Conservation (phyloP, 345 rosid species). For the Arabis alpina region DNA sequence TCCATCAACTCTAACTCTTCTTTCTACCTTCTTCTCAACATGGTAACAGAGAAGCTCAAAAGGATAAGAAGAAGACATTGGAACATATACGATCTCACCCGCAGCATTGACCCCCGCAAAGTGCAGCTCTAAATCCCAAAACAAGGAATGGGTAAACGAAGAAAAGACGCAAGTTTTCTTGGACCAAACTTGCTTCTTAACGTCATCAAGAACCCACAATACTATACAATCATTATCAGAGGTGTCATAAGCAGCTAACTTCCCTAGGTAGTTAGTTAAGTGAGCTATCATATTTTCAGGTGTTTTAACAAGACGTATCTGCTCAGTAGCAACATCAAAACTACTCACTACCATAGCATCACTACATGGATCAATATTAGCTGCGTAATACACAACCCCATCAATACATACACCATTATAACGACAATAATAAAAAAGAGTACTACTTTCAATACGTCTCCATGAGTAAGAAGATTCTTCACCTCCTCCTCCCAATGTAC, state of each 20-base stretch:
- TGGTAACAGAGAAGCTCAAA: neutral
- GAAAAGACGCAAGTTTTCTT: no score
- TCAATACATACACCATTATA: neutral
- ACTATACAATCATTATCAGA: neutral
- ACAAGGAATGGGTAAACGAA: no score
- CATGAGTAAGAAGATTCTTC: neutral
- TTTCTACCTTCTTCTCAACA: slow-evolving; percentile 5
- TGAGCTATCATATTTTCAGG: neutral
- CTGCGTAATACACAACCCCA: slow-evolving; percentile 8
- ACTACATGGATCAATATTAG: neutral
- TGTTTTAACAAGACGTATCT: neutral
- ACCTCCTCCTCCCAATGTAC: slow-evolving; percentile 6
- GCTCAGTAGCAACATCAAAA: slow-evolving; percentile 16
- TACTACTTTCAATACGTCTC: neutral
- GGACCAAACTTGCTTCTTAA: no score
- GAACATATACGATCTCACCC: neutral
- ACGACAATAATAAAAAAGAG: neutral
- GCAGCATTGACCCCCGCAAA: no score
- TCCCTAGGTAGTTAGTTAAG: slow-evolving; percentile 11
- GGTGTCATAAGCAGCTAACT: neutral
- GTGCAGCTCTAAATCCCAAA: no score
- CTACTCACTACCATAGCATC: neutral
- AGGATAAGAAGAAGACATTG: neutral
- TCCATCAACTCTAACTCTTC: neutral
- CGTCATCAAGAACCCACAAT: neutral